phyloP scores from a whole-genome alignment of 2,329 filamentous ascomycete genomes.

The Aspergillus ruber region DNA sequence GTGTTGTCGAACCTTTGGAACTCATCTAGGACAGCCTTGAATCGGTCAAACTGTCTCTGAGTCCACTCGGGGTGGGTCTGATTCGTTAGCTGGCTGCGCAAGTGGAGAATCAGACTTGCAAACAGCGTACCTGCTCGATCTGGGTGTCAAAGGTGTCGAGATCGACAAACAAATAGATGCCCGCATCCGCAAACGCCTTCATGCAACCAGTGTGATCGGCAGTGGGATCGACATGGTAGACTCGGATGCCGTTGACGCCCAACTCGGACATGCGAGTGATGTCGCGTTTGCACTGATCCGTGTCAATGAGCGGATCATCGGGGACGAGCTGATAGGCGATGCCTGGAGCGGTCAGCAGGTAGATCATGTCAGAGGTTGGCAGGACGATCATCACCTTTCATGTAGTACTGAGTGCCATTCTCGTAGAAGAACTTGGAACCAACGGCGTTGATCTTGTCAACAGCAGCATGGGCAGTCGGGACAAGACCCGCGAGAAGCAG shows the following conservation, averaged over 20 bases:
- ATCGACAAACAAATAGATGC: slow-evolving; percentile 80
- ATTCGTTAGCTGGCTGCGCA: background rate
- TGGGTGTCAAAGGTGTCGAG: slow-evolving; percentile 52
- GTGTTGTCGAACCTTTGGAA: slow-evolving; percentile 74
- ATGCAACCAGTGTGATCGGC: slow-evolving; percentile 74
- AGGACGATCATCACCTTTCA: slow-evolving; percentile 59
- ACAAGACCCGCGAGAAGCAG: slow-evolving; percentile 22
- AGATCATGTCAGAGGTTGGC: background rate
- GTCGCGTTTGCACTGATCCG: slow-evolving; percentile 70
- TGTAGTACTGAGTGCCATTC: slow-evolving; percentile 73
- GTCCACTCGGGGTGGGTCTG: slow-evolving; percentile 65
- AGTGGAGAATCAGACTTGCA: background rate
- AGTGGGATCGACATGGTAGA: slow-evolving; percentile 74
- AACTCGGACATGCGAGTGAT: slow-evolving; percentile 70
- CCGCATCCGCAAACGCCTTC: slow-evolving; percentile 68
- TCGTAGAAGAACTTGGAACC: slow-evolving; percentile 82
- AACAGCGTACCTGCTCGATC: slow-evolving; percentile 33
- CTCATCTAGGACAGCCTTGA: slow-evolving; percentile 66
- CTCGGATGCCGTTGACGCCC: slow-evolving; percentile 75
- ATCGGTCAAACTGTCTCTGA: slow-evolving; percentile 60
- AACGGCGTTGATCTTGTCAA: slow-evolving; percentile 53
- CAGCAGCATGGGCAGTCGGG: slow-evolving; percentile 36
- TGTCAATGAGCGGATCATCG: slow-evolving; percentile 69
- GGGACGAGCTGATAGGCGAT: slow-evolving; percentile 64
- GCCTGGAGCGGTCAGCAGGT: slow-evolving; percentile 41